Evolutionary conservation across 2,329 filamentous ascomycete genomes (phyloP).

Genomic region (Parastagonospora avenae): DNA sequence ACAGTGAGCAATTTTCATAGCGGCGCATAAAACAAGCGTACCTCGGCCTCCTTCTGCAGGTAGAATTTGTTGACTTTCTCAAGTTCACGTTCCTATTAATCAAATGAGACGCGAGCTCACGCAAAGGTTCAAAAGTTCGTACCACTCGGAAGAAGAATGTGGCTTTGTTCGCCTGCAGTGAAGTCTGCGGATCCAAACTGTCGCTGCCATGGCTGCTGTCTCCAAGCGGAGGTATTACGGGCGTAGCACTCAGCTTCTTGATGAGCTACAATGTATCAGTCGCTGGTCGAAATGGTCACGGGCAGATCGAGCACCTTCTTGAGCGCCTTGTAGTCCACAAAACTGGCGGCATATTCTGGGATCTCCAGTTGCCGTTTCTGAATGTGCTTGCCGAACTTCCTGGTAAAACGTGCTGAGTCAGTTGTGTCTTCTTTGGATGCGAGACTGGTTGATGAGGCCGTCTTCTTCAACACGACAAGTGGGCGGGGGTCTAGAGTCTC

Average conservation of each 20-base stretch:
- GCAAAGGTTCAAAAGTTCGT: constrained; percentile 42
- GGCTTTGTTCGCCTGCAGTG: constrained; percentile 94
- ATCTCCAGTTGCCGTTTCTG: constrained; percentile 99
- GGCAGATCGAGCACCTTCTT: constrained; percentile 75
- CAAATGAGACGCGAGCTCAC: constrained; percentile 8
- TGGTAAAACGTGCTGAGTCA: constrained; percentile 54
- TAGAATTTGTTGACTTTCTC: constrained; percentile 99
- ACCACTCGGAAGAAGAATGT: constrained; percentile 99
- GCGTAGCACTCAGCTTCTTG: constrained; percentile 94
- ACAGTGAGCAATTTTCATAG: constrained; percentile 18
- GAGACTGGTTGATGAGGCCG: constrained; percentile 41
- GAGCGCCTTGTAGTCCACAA: constrained; percentile 98
- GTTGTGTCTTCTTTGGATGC: constrained; percentile 45
- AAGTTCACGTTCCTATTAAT: constrained; percentile 82
- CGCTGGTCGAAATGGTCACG: background rate
- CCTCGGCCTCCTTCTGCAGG: constrained; percentile 96
- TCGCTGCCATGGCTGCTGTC: constrained; percentile 55
- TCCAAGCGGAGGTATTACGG: constrained; percentile 78
- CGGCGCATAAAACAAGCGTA: constrained; percentile 50
- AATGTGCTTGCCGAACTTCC: constrained; percentile 99
- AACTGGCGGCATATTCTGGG: constrained; percentile 98
- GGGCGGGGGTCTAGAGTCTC: constrained; percentile 37
- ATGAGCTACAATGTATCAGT: constrained; percentile 72
- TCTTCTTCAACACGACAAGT: constrained; percentile 38
- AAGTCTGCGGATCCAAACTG: constrained; percentile 76